These are phyloP conservation scores for Soucietia sequanensis DNA, from an alignment of 805 yeast genomes.

Conservation along the genomic window DNA sequence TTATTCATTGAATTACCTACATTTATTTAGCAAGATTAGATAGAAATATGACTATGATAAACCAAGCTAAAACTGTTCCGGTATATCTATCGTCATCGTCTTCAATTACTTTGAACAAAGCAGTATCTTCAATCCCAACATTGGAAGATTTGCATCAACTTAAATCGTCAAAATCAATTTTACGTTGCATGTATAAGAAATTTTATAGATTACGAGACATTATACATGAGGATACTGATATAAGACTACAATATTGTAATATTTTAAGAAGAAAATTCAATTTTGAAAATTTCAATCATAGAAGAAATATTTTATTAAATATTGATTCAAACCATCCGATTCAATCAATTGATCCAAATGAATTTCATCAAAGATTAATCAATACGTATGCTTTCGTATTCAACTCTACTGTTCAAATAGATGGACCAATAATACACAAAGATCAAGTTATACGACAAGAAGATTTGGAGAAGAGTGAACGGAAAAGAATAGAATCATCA, in stretches of 20 bases:
- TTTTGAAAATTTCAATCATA: constrained; percentile 13
- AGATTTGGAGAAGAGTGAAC: constrained; percentile 12
- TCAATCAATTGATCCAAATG: constrained; percentile 11
- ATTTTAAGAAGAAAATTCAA: constrained; percentile 19
- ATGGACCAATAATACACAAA: constrained; percentile 11
- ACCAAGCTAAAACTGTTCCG: constrained; percentile 6
- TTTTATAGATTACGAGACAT: constrained; percentile 30
- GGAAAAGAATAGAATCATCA: constrained; percentile 18
- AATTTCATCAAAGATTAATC: constrained; percentile 17
- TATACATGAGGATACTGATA: constrained; percentile 12
- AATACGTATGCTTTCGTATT: constrained; percentile 31
- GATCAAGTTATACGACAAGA: too few relatives aligned
- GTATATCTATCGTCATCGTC: not conserved
- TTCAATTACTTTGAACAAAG: constrained; percentile 4
- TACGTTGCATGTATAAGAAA: constrained; percentile 26
- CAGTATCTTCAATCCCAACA: constrained; percentile 4
- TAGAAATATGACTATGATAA: too few relatives aligned
- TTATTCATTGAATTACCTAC: too few relatives aligned
- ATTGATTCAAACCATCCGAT: constrained; percentile 2
- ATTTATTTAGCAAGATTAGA: too few relatives aligned
- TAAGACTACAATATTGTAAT: constrained; percentile 15
- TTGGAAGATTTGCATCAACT: constrained; percentile 4
- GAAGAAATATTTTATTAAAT: constrained; percentile 13
- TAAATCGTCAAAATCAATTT: constrained; percentile 9
- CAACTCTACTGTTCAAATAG: constrained; percentile 23